A percentile compares a stretch with the other conserved stretches of the same genome.
These are phyloP conservation scores for Rhodomyrtus psidioides DNA, from an alignment of 441 rosid genomes.

Conservation along the genomic window DNA sequence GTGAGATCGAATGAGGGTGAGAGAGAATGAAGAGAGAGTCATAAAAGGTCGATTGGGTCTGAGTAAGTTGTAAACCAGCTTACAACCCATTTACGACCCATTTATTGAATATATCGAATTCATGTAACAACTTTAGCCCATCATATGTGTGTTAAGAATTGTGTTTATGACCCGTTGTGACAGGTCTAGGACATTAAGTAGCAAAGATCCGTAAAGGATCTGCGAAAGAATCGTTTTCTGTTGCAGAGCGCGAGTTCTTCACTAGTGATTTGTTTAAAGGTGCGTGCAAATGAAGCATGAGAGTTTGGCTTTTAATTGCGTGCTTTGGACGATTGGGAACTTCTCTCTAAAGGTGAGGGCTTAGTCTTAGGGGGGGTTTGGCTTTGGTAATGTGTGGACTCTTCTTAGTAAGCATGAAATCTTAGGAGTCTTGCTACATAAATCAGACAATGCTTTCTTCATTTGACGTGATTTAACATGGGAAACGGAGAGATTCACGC, in stretches of 20 bases:
- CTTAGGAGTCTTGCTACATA: neutral
- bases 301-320: neutral
- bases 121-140: no score
- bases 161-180: no score
- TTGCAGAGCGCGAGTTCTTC: no score
- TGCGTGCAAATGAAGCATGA: neutral
- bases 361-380: neutral
- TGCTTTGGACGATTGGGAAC: neutral
- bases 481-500: neutral
- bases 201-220: neutral
- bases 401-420: neutral
- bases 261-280: neutral
- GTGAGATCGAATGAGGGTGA: no score
- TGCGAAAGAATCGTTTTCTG: accelerated
- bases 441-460: neutral
- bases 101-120: no score
- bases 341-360: neutral
- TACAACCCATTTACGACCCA: no score
- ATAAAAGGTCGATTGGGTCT: no score
- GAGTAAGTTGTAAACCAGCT: no score
- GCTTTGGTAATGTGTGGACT: neutral
- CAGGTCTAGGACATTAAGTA: no score
- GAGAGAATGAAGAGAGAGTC: no score
- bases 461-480: neutral
- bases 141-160: no score